Percentiles rank a stretch among this genome's conserved stretches.
These are phyloP conservation scores for Vitis hybrid DNA, from an alignment of 177 flowering plant species.

Conservation along the genomic window DNA sequence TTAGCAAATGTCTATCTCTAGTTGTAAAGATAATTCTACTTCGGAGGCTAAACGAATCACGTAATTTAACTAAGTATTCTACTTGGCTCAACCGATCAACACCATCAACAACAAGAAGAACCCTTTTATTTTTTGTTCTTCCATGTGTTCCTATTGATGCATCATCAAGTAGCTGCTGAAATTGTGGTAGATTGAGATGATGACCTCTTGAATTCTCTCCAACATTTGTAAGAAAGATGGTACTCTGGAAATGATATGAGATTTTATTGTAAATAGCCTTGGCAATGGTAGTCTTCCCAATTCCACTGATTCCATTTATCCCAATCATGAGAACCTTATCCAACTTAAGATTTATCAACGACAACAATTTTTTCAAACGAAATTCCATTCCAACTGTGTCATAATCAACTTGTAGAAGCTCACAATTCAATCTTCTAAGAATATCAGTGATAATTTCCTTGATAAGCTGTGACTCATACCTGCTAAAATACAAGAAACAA, in stretches of 20 bases:
- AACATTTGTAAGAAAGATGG: neutral
- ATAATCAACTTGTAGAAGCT: neutral
- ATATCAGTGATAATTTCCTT: neutral
- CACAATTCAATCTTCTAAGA: neutral
- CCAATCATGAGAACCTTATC: neutral
- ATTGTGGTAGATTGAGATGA: neutral
- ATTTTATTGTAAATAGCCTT: neutral
- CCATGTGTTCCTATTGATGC: neutral
- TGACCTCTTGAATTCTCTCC: too few relatives aligned
- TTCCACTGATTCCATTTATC: neutral
- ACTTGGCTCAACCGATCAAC: neutral
- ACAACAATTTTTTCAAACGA: neutral
- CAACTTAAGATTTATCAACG: too few relatives aligned
- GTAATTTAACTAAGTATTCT: neutral
- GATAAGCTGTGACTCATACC: neutral
- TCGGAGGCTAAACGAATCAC: slow-evolving; percentile 7
- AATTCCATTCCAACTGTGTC: slow-evolving; percentile 2
- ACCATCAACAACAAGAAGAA: slow-evolving; percentile 19
- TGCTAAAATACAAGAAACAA: neutral
- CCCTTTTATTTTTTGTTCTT: neutral
- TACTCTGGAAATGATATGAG: neutral
- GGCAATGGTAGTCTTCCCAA: neutral
- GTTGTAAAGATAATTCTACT: slow-evolving; percentile 14
- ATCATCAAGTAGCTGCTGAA: neutral
- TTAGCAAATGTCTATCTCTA: slow-evolving; percentile 9